phyloP scores from a whole-genome alignment of 208 protist species.

The Trypanosoma vivax region DNA sequence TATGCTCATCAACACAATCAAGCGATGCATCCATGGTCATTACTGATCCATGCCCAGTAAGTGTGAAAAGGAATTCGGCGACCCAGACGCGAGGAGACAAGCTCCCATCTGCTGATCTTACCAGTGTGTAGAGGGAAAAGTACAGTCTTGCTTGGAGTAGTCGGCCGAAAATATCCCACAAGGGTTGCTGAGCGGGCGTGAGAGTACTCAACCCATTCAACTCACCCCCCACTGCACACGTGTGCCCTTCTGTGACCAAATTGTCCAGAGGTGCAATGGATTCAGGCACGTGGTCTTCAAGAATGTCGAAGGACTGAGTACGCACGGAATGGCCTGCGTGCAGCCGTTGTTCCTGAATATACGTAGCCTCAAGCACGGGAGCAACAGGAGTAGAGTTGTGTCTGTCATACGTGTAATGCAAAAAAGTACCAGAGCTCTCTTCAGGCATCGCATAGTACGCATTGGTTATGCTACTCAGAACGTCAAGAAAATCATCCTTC shows the following conservation, averaged over 20 bases:
- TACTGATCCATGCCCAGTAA: constrained; percentile 36
- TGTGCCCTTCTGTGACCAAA: constrained; percentile 18
- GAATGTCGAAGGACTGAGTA: constrained; percentile 14
- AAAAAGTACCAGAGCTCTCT: constrained; percentile 35
- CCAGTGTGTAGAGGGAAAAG: constrained; percentile 32
- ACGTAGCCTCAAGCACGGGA: constrained; percentile 28
- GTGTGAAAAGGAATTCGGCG: constrained; percentile 27
- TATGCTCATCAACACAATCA: constrained; percentile 6
- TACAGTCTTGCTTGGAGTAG: constrained; percentile 24
- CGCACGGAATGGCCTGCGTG: background rate
- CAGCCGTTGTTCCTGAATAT: constrained; percentile 15
- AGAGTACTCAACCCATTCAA: constrained; percentile 28
- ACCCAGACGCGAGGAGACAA: constrained; percentile 28
- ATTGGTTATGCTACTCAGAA: constrained; percentile 25
- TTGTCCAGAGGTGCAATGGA: constrained; percentile 21
- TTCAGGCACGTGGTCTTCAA: constrained; percentile 21
- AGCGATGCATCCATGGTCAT: constrained; percentile 28
- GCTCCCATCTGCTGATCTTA: constrained; percentile 15
- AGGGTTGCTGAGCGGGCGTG: constrained; percentile 24
- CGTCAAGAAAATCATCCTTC: constrained; percentile 38
- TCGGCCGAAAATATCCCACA: constrained; percentile 34
- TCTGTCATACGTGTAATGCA: constrained; percentile 37
- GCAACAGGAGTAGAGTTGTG: constrained; percentile 11
- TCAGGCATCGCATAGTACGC: constrained; percentile 37
- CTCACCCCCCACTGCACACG: constrained; percentile 26